Conservation (phyloP, 805 yeast species). For the Saccharomyces cerevisiae region DNA sequence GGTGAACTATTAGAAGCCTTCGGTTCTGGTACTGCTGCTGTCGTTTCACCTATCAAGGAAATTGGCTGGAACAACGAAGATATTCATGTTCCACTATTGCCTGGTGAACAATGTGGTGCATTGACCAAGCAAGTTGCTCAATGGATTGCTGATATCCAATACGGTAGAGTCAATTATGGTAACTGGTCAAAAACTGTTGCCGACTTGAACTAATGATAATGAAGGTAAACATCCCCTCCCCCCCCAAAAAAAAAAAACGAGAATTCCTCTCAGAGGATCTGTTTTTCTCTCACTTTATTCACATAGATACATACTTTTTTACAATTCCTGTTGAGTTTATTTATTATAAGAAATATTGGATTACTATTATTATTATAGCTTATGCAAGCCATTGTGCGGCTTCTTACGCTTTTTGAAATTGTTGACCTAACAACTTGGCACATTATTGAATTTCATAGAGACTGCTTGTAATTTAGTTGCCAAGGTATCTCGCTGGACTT, state of each 20-base stretch:
- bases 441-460: too few species aligned
- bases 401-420: too few species aligned
- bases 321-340: not conserved
- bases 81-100: constrained; percentile 70
- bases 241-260: not conserved
- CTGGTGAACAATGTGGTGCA: constrained; percentile 71
- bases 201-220: constrained; percentile 14
- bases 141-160: constrained; percentile 88
- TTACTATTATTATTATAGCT: not conserved
- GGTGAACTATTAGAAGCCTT: constrained; percentile 90
- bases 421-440: too few species aligned
- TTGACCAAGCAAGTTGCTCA: constrained; percentile 68
- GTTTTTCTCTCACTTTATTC: not conserved
- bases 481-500: too few species aligned
- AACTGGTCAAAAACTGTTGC: constrained; percentile 40
- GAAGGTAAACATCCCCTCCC: not conserved
- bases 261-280: not conserved
- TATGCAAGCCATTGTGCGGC: not conserved
- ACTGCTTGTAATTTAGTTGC: too few species aligned
- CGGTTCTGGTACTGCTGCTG: constrained; percentile 96
- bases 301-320: not conserved
- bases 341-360: not conserved
- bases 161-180: constrained; percentile 68
- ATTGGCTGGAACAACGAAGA: constrained; percentile 72
- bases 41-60: constrained; percentile 86